Base-by-base conservation (phyloP, 164 flowering plant species). In the Litsea cubeba region DNA sequence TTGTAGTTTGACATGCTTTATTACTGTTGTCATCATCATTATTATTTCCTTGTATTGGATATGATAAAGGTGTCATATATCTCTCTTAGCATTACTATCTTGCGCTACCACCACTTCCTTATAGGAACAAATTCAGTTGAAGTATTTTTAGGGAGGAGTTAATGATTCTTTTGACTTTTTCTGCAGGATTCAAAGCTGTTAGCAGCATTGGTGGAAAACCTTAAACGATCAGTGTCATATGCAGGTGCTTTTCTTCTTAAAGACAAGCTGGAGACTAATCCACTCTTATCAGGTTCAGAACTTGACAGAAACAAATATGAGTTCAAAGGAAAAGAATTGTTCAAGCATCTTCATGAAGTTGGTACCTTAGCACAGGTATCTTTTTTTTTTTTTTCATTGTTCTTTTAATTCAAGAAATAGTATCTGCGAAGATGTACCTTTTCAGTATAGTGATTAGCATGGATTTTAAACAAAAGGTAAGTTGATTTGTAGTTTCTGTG, bases 211-310 rank as follows among this genome's bases (percentile, higher is more conserved):
- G 87, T 80, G 26, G 99, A 93, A 79, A 87, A 84, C 79, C 85
- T 85, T 65, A 93, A 87, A 79, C 79, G 97, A 73, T 94, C 91
- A 77, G 92, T 94, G 24, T 95, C 97, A 49, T 95, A 90, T 85
- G 91, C 94, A 25, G 99, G 99, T 70, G 99, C 98, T 68, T 95
- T 95, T 81, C 95, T 95, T 72, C 74, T 95, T 15, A 93, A 95
- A 86, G 99, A 93, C 76, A 95, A 92, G 69, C 87, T 87, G 28
- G 92, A 83, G 49, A 62, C 84, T 77, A 95, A 90, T 83, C 76
- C 91, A 50, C 60, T 76, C 64, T 62, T 72, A 24, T 74, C 88
- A 67, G 82, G 88, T 51, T 83, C 91, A 63, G 98, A 92, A 49
- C 20, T 86, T 24, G 97, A 95, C 64, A 90, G 91, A 72, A 84